phyloP scores from a whole-genome alignment of 345 rosid genomes.

The Salix purpurea region DNA sequence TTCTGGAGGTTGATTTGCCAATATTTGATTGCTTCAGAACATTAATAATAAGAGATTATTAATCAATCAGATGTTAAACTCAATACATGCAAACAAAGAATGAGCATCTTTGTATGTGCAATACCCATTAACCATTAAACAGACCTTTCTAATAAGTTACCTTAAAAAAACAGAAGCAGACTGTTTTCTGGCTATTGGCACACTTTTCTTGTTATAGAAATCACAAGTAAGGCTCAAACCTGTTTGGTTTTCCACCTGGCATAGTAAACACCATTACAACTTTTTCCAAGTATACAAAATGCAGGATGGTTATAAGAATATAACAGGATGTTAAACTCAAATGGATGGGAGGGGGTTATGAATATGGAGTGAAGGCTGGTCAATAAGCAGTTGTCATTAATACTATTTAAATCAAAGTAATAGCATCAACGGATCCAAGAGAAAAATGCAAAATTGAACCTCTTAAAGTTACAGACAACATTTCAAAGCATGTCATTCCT shows the following conservation, averaged over 20 bases:
- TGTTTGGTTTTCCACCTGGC: constrained; percentile 81
- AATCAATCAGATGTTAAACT: constrained; percentile 6
- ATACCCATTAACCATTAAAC: background rate
- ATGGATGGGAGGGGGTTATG: background rate
- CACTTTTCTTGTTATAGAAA: constrained; percentile 51
- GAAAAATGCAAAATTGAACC: background rate
- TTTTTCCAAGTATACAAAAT: background rate
- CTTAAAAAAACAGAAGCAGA: constrained; percentile 65
- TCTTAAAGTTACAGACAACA: background rate
- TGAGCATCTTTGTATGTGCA: background rate
- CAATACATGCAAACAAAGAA: background rate
- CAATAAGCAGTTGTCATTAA: background rate
- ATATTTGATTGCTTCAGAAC: constrained; percentile 44
- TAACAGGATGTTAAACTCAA: background rate
- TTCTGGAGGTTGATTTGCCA: constrained; percentile 41
- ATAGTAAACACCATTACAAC: constrained; percentile 1
- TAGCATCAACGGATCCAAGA: background rate
- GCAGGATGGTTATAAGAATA: background rate
- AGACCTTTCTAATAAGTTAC: constrained; percentile 32
- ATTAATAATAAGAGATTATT: constrained; percentile 21
- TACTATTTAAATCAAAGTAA: background rate
- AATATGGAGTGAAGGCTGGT: background rate
- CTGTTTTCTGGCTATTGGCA: constrained; percentile 53
- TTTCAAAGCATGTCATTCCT: background rate
- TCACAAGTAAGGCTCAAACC: constrained; percentile 62